A percentile compares a stretch with the other conserved stretches of the same genome.
phyloP scores from a whole-genome alignment of 2,329 filamentous ascomycete genomes.

The Phyllosticta citriasiana region DNA sequence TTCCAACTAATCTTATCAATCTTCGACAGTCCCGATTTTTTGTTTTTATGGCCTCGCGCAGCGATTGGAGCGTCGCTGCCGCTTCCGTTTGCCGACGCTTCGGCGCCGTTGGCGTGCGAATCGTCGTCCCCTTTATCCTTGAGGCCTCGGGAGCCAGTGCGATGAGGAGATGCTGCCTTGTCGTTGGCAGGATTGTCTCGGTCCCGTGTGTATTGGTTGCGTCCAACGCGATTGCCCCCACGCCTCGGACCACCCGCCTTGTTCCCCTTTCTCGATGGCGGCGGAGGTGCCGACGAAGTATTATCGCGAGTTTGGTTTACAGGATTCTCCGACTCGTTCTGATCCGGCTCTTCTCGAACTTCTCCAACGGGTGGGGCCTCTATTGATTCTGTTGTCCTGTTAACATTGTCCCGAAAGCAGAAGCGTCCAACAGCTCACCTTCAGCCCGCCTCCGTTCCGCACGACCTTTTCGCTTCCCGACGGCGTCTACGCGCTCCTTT shows the following conservation, averaged over 20 bases:
- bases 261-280: constrained; percentile 1
- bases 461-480: constrained; percentile 70
- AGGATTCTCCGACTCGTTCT: constrained; percentile 11
- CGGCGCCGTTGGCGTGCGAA: constrained; percentile 19
- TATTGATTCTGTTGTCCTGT: background rate
- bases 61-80: constrained; percentile 32
- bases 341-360: constrained; percentile 19
- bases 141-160: background rate
- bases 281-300: constrained; percentile 3
- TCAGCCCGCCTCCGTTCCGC: constrained; percentile 73
- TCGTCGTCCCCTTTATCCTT: constrained; percentile 6
- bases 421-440: constrained; percentile 42
- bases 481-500: constrained; percentile 60
- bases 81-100: constrained; percentile 10
- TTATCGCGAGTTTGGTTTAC: background rate
- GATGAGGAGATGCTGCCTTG: constrained; percentile 2
- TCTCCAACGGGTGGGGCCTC: background rate
- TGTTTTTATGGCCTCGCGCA: constrained; percentile 29
- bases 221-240: constrained; percentile 19
- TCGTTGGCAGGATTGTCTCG: constrained; percentile 4
- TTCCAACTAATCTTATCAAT: constrained; percentile 62
- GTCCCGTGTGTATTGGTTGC: constrained; percentile 30
- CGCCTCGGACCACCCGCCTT: constrained; percentile 4
- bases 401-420: background rate
- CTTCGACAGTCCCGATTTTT: constrained; percentile 27